Conservation (phyloP, 495 filamentous ascomycete species). For the Neurospora hispaniola region DNA sequence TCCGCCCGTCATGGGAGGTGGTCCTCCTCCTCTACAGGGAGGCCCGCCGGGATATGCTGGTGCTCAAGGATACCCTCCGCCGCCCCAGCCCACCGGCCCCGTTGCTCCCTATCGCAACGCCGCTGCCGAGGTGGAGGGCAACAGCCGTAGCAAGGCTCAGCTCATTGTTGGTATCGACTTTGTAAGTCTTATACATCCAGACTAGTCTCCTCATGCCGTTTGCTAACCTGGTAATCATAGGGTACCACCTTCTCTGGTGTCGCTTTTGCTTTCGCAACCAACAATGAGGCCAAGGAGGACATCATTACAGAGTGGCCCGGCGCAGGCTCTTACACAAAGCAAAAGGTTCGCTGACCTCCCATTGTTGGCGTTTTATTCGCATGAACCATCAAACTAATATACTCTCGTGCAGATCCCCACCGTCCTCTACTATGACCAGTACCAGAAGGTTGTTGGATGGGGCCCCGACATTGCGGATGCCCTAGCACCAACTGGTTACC, state of each 20-base stretch:
- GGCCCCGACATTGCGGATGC: constrained; percentile 68
- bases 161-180: constrained; percentile 76
- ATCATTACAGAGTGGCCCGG: constrained; percentile 73
- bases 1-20: constrained; percentile 41
- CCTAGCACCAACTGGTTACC: constrained; percentile 61
- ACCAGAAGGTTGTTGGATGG: constrained; percentile 69
- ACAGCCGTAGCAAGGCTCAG: constrained; percentile 68
- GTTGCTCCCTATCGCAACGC: constrained; percentile 40
- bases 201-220: background rate
- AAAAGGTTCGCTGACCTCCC: constrained; percentile 42
- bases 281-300: constrained; percentile 67
- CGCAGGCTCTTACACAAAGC: constrained; percentile 64
- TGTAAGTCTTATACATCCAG: constrained; percentile 36
- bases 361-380: background rate
- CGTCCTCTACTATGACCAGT: constrained; percentile 66
- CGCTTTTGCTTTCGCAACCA: constrained; percentile 65
- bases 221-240: constrained; percentile 30
- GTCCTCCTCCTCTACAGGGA: constrained; percentile 42
- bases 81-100: constrained; percentile 31
- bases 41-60: constrained; percentile 34
- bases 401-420: constrained; percentile 50
- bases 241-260: constrained; percentile 69
- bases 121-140: constrained; percentile 77
- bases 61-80: constrained; percentile 30
- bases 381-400: background rate